Evolutionary conservation across 768 basidiomycete species (phyloP).

Genomic region (Suillus occidentalis): DNA sequence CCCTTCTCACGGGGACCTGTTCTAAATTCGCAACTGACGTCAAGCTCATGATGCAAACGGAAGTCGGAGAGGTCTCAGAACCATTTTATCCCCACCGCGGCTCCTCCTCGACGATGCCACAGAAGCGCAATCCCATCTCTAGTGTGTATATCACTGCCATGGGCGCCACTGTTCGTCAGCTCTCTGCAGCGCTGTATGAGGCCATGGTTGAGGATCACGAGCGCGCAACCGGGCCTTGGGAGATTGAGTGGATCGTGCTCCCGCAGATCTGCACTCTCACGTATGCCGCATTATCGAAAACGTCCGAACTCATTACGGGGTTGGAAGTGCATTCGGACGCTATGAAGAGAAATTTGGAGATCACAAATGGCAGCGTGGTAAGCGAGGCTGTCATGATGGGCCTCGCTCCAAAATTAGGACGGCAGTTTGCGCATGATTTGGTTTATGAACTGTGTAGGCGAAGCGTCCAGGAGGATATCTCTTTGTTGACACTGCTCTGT

Average conservation of each 20-base stretch:
- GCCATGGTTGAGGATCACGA: slow-evolving; percentile 51
- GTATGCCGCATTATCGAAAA: slow-evolving; percentile 40
- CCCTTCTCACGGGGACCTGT: slow-evolving; percentile 44
- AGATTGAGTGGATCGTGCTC: slow-evolving; percentile 50
- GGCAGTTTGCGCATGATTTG: slow-evolving; percentile 45
- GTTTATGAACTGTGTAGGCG: slow-evolving; percentile 43
- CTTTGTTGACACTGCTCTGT: slow-evolving; percentile 34
- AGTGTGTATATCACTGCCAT: slow-evolving; percentile 46
- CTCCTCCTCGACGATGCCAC: slow-evolving; percentile 51
- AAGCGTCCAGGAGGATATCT: slow-evolving; percentile 25
- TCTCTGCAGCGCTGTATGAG: slow-evolving; percentile 41
- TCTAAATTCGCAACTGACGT: slow-evolving; percentile 46
- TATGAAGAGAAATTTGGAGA: slow-evolving; percentile 40
- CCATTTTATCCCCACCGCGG: slow-evolving; percentile 44
- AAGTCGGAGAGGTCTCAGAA: slow-evolving; percentile 45
- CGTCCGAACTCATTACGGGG: slow-evolving; percentile 35
- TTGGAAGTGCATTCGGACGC: slow-evolving; percentile 40
- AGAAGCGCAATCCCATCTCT: slow-evolving; percentile 49
- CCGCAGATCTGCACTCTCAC: slow-evolving; percentile 46
- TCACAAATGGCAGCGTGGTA: slow-evolving; percentile 41
- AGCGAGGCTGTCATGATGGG: slow-evolving; percentile 52
- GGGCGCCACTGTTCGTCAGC: slow-evolving; percentile 40
- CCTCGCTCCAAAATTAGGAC: slow-evolving; percentile 41
- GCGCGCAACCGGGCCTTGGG: slow-evolving; percentile 49
- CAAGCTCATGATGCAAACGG: slow-evolving; percentile 49